phyloP scores from a whole-genome alignment of 2,329 filamentous ascomycete species.

The Aspergillus fructus region DNA sequence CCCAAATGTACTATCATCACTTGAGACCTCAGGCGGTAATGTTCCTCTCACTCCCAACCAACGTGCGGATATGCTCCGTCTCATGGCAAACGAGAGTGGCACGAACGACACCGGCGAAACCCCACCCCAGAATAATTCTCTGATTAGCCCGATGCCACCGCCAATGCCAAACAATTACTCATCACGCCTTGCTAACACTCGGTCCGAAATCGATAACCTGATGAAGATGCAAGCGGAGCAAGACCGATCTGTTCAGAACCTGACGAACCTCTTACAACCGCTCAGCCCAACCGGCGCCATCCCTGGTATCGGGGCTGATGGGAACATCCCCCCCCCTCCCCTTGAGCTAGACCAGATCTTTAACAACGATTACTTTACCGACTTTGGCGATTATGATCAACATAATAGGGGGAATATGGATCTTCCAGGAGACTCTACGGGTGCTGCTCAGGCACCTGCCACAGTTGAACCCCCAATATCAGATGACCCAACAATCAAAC shows the following conservation, averaged over 20 bases:
- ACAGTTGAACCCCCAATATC: constrained; percentile 19
- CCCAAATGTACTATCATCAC: constrained; percentile 45
- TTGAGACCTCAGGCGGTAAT: constrained; percentile 45
- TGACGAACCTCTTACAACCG: constrained; percentile 73
- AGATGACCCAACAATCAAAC: constrained; percentile 23
- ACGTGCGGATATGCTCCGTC: constrained; percentile 48
- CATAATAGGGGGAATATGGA: constrained; percentile 25
- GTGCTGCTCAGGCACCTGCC: constrained; percentile 16
- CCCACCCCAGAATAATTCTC: constrained; percentile 53
- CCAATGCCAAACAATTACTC: constrained; percentile 52
- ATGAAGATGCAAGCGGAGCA: constrained; percentile 78
- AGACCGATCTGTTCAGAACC: constrained; percentile 70
- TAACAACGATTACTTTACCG: constrained; percentile 56
- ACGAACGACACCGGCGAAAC: constrained; percentile 39
- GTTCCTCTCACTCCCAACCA: constrained; percentile 45
- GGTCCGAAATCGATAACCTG: constrained; percentile 74
- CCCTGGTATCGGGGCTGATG: constrained; percentile 60
- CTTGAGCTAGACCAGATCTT: constrained; percentile 61
- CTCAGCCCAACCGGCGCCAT: constrained; percentile 78
- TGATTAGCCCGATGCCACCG: constrained; percentile 56
- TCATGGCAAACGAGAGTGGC: constrained; percentile 49
- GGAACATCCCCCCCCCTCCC: constrained; percentile 42
- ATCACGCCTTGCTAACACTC: constrained; percentile 60
- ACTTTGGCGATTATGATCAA: constrained; percentile 36
- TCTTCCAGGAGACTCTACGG: constrained; percentile 20